Conservation (phyloP, 805 yeast genomes). For the Candida ortonii region DNA sequence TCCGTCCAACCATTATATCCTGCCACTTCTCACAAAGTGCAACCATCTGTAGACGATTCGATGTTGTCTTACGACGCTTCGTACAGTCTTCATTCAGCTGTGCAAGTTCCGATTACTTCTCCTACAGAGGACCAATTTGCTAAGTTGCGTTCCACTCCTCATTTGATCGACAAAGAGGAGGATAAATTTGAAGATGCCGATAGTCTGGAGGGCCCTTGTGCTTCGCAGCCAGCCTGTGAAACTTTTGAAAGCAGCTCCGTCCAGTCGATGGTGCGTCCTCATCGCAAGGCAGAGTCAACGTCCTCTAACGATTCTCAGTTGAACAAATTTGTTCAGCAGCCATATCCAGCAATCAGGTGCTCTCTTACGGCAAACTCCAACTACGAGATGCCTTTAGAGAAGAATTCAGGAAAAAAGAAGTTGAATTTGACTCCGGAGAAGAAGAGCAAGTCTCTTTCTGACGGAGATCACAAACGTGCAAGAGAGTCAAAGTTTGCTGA, state of each 20-base stretch:
- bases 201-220: too few species aligned
- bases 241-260: conserved; percentile 11
- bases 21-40: conserved; percentile 19
- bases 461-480: conserved; percentile 4
- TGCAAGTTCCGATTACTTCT: conserved; percentile 26
- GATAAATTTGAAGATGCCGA: conserved; percentile 33
- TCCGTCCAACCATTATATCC: too few species aligned
- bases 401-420: conserved; percentile 15
- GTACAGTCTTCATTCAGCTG: conserved; percentile 33
- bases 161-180: conserved; percentile 2
- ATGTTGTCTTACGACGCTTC: conserved; percentile 26
- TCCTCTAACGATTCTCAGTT: conserved; percentile 25
- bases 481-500: conserved; percentile 28
- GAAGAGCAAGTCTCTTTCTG: conserved; percentile 7
- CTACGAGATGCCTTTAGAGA: conserved; percentile 27
- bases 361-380: conserved; percentile 29
- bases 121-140: conserved; percentile 24
- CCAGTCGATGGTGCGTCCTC: conserved; percentile 22
- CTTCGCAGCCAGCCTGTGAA: conserved; percentile 7
- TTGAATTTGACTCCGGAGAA: conserved; percentile 29
- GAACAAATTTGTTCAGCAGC: conserved; percentile 18
- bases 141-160: conserved; percentile 4
- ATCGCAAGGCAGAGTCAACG: conserved; percentile 28
- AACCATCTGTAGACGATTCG: conserved; percentile 27
- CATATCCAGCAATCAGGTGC: conserved; percentile 24